Evolutionary conservation across 1,284 basidiomycete genomes (phyloP), one percentile per base, ranked within the genome.

Genomic region (Phellinidium pouzarii): DNA sequence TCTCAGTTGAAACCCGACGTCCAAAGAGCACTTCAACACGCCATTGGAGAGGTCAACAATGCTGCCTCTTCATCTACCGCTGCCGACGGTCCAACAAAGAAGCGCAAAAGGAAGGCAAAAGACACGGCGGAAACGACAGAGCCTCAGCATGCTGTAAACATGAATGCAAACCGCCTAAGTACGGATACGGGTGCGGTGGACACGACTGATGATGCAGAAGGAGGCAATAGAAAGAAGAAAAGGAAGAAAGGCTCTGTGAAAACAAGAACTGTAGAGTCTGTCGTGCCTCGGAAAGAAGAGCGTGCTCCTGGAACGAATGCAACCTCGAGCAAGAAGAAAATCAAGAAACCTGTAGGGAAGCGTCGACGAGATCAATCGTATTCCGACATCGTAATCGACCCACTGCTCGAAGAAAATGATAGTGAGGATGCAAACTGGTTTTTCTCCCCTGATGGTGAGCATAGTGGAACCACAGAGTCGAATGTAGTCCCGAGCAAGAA

Each of bases 41-140:
- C 67, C 55, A 64, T 69, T 62, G 76, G 73, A 61, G 70, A 72
- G 55, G 71, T 63, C 47, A 72, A 73, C 53, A 60, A 61, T 50
- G 11, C 59, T 61, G 53, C 59, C 70, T 64, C 67, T 69, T 60
- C 61, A 59, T 44, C 54, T 51, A 14, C 17, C 50, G 3, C 37
- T 42, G 62, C 60, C 51, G 64, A 62, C 56, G 66, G 65, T 57
- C 56, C 56, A 60, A 65, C 63, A 41, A 68, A 65, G 55, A 65
- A 62, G 37, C 62, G 63, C 22, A 46, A 56, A 20, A 42, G 55
- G 17, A 61, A 22, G 48, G 43, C 50, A 27, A 14, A 59, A 59
- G 29, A 56, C 55, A 34, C 59, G 50, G 50, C 57, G 52, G 56
- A 63, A 58, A 42, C 60, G 61, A 49, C 62, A 62, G 58, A 50